Conservation (phyloP, 169 alveolate genomes). For the Cryptosporidium tyzzeri region DNA sequence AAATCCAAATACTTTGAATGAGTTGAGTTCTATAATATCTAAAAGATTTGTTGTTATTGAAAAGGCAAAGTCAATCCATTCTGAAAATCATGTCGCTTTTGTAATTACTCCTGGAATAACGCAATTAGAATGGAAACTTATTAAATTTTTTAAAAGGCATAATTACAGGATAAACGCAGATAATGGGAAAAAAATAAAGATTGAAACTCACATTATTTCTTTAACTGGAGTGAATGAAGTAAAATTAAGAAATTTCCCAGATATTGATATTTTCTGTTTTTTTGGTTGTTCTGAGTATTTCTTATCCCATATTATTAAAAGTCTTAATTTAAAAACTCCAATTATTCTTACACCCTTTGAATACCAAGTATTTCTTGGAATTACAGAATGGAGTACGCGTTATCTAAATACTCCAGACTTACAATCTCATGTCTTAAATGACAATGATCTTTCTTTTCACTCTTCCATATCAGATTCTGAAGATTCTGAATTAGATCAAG, state of each 20-base stretch:
- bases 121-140: slow-evolving; percentile 21
- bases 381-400: slow-evolving; percentile 43
- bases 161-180: slow-evolving; percentile 17
- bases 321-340: slow-evolving; percentile 2
- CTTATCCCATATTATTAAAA: slow-evolving; percentile 4
- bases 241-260: slow-evolving; percentile 45
- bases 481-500: slow-evolving; percentile 1
- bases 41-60: slow-evolving; percentile 45
- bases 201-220: slow-evolving; percentile 47
- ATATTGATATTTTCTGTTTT: slow-evolving; percentile 61
- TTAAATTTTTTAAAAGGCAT: neutral
- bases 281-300: slow-evolving; percentile 67
- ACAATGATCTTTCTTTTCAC: neutral
- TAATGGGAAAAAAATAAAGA: slow-evolving; percentile 1
- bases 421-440: neutral
- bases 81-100: slow-evolving; percentile 22
- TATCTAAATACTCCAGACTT: slow-evolving; percentile 21
- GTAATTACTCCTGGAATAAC: slow-evolving; percentile 52
- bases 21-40: slow-evolving; percentile 14
- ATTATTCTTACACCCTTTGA: slow-evolving; percentile 57
- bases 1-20: neutral
- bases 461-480: slow-evolving; percentile 9
- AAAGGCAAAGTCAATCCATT: slow-evolving; percentile 22
- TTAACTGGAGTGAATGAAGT: slow-evolving; percentile 61
- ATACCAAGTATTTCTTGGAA: slow-evolving; percentile 55